Conservation (phyloP, 2,329 filamentous ascomycete genomes). For the Stenocarpella maydis region DNA sequence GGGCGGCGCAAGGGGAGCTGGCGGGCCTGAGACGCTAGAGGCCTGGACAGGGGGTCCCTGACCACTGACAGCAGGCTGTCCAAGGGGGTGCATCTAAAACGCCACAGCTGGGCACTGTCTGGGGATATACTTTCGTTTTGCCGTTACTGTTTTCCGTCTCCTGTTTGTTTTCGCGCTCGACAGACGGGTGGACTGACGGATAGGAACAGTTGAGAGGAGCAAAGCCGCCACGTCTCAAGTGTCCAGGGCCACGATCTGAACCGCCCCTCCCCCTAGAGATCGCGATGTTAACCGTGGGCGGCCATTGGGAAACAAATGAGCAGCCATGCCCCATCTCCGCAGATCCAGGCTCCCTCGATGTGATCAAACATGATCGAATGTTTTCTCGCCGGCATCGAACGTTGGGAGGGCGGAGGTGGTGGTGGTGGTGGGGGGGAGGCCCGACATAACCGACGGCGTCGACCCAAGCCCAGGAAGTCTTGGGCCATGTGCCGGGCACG, state of each 20-base stretch:
- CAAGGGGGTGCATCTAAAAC: conserved; percentile 24
- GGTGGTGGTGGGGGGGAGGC: not conserved
- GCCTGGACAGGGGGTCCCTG: conserved; percentile 15
- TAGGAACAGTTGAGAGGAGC: not conserved
- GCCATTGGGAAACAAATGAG: conserved; percentile 4
- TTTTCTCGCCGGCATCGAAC: conserved; percentile 28
- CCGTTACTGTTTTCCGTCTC: not conserved
- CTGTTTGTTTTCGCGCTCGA: conserved; percentile 11
- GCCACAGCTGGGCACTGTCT: conserved; percentile 23
- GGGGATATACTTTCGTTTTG: not conserved
- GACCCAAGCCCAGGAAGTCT: not conserved
- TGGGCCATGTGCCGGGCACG: conserved; percentile 13
- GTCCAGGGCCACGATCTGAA: not conserved
- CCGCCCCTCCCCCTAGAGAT: conserved; percentile 6
- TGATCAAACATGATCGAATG: conserved; percentile 32
- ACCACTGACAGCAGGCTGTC: not conserved
- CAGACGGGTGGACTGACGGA: conserved; percentile 7
- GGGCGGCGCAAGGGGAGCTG: conserved; percentile 20
- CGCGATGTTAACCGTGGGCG: not conserved
- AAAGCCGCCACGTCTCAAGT: not conserved
- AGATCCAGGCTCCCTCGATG: conserved; percentile 4
- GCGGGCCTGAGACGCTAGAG: conserved; percentile 26
- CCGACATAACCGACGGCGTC: conserved; percentile 12
- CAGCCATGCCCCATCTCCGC: conserved; percentile 1
- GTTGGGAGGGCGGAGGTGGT: not conserved